Evolutionary conservation across 139 green algal genomes (phyloP).

Genomic region (Micromonas pusilla): DNA sequence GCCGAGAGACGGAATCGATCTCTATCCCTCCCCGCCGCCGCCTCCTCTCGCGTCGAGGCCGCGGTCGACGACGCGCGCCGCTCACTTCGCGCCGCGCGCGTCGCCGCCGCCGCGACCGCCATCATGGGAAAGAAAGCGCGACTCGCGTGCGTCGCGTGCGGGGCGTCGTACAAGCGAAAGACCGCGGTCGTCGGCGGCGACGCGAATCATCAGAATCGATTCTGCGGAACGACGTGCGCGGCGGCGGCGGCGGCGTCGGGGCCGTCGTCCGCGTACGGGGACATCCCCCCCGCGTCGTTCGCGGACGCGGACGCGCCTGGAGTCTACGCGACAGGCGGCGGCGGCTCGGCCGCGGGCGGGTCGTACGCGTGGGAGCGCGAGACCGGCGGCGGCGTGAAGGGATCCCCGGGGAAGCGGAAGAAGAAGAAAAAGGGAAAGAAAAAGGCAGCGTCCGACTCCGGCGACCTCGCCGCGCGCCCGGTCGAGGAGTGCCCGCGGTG

Average conservation of each 20-base stretch:
- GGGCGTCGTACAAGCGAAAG: background rate
- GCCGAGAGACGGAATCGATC: no score
- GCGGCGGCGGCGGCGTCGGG: background rate
- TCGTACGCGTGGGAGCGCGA: no score
- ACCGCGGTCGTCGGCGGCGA: no score
- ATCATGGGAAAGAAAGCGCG: constrained; percentile 6
- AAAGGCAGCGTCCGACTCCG: background rate
- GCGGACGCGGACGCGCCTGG: no score
- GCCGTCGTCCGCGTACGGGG: background rate
- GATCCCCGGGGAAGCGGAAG: background rate
- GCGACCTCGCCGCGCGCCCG: background rate
- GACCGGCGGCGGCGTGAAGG: background rate
- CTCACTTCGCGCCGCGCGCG: no score
- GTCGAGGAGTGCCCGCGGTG: background rate
- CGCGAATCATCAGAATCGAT: background rate
- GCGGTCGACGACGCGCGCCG: no score
- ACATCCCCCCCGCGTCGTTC: background rate
- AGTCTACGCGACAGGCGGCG: no score
- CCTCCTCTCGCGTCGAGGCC: no score
- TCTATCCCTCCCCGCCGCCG: no score
- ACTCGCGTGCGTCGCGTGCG: background rate
- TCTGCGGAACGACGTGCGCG: background rate
- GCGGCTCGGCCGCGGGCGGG: no score
- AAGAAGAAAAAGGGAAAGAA: constrained; percentile 21
- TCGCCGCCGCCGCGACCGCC: background rate